These are phyloP conservation scores for Eimeria tenella DNA, from an alignment of 169 alveolate genomes.

Conservation along the genomic window DNA sequence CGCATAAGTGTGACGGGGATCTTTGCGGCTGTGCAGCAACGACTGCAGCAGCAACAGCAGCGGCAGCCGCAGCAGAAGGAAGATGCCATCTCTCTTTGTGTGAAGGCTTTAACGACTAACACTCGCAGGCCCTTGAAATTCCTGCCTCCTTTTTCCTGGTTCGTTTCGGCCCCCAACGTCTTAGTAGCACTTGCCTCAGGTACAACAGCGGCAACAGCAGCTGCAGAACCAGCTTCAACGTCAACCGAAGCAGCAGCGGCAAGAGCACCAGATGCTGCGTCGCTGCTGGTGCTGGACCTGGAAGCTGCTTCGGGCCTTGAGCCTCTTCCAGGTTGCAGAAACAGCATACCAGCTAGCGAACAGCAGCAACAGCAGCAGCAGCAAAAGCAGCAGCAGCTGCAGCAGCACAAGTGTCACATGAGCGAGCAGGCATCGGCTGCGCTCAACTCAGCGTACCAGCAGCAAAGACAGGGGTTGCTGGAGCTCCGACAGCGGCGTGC, in stretches of 20 bases:
- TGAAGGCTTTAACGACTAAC: background rate
- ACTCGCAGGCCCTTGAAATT: background rate
- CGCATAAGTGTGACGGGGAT: background rate
- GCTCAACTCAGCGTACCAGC: background rate
- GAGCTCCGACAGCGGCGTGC: background rate
- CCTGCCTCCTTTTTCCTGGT: background rate
- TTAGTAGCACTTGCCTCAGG: background rate
- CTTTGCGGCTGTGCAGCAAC: background rate
- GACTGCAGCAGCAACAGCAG: too few species aligned
- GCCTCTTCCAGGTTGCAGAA: too few species aligned
- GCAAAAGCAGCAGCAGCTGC: background rate
- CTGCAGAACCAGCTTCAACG: background rate
- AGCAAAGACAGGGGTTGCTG: background rate
- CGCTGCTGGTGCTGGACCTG: background rate
- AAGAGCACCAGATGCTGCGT: background rate
- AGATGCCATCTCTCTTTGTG: background rate
- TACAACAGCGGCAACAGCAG: background rate
- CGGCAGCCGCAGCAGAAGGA: background rate
- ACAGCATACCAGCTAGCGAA: background rate
- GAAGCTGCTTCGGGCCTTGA: background rate
- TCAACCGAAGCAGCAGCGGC: background rate
- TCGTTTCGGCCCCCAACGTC: background rate
- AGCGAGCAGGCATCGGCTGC: background rate
- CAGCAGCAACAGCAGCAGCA: background rate
- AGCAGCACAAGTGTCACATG: background rate